Conservation (phyloP, 192 early-diverging fungal species). For the Piromyces finnis region DNA sequence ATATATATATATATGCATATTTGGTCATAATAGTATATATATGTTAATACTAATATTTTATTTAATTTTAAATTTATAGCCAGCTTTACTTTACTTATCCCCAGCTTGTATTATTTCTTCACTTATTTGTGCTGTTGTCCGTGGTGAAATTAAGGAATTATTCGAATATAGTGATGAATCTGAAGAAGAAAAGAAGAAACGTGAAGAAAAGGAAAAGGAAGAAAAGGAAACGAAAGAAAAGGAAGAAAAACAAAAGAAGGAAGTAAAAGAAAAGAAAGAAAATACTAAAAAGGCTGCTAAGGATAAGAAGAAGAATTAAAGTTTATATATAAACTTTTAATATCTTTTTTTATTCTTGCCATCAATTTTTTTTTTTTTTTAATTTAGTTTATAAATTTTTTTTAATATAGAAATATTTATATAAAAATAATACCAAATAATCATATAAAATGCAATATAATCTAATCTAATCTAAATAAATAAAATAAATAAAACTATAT, state of each 20-base stretch:
- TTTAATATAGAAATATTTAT: too few relatives aligned
- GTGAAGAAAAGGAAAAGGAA: conserved; percentile 23
- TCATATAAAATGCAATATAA: too few relatives aligned
- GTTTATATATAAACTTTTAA: too few relatives aligned
- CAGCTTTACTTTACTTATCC: conserved; percentile 87
- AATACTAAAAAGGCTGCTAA: background rate
- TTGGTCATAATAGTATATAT: too few relatives aligned
- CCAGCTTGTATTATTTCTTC: conserved; percentile 87
- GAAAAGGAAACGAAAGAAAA: conserved; percentile 9
- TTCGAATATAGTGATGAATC: conserved; percentile 48
- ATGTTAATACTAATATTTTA: too few relatives aligned
- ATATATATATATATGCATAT: too few relatives aligned
- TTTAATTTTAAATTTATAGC: conserved; percentile 18
- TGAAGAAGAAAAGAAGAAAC: conserved; percentile 17
- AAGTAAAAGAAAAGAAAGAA: conserved; percentile 1
- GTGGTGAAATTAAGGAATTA: conserved; percentile 48
- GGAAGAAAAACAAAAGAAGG: conserved; percentile 5
- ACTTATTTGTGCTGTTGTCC: conserved; percentile 28
- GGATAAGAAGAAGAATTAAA: background rate
- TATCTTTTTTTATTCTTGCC: too few relatives aligned
- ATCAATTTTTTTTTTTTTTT: too few relatives aligned
- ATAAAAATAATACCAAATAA: too few relatives aligned
- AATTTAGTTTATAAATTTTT: too few relatives aligned
- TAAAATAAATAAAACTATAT: too few relatives aligned
- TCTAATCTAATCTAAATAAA: too few relatives aligned